Conservation (phyloP, 306 rosid genomes). For the Cucurbita argyrosperma region DNA sequence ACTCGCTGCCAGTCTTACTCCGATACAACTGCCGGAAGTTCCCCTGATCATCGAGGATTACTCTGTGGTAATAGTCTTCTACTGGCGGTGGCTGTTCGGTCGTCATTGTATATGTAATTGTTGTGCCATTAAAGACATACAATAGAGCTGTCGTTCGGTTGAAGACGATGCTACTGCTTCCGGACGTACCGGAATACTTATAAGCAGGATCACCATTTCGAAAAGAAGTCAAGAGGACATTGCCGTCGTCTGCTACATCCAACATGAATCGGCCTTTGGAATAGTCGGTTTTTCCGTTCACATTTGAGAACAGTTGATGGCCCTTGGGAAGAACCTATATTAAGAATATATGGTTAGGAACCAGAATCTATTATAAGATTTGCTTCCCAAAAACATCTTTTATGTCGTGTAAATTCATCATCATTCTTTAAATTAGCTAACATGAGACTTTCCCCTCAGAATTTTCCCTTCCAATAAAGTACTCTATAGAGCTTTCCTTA, state of each 20-base stretch:
- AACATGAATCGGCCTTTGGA: background rate
- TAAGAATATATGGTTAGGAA: too few species aligned
- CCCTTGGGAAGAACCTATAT: background rate
- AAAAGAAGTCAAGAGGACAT: conserved; percentile 2
- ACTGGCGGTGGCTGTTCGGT: background rate
- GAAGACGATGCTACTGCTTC: conserved; percentile 9
- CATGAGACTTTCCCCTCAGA: too few species aligned
- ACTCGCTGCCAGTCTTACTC: conserved; percentile 1
- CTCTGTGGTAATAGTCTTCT: conserved; percentile 16
- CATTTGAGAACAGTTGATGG: conserved; percentile 1
- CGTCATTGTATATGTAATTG: background rate
- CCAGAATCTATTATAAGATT: too few species aligned
- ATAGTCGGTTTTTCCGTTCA: conserved; percentile 5
- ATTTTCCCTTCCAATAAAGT: too few species aligned
- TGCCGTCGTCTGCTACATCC: background rate
- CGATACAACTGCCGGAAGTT: conserved; percentile 14
- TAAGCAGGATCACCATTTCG: conserved; percentile 8
- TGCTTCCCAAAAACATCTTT: too few species aligned
- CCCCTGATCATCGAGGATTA: conserved; percentile 12
- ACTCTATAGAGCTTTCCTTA: too few species aligned
- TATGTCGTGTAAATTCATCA: too few species aligned
- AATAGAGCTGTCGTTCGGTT: conserved; percentile 10
- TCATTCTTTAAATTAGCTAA: too few species aligned
- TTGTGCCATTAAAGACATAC: conserved; percentile 7
- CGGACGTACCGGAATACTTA: background rate